Conservation (phyloP, 2,329 filamentous ascomycete species). For the Xylaria hypoxylon region DNA sequence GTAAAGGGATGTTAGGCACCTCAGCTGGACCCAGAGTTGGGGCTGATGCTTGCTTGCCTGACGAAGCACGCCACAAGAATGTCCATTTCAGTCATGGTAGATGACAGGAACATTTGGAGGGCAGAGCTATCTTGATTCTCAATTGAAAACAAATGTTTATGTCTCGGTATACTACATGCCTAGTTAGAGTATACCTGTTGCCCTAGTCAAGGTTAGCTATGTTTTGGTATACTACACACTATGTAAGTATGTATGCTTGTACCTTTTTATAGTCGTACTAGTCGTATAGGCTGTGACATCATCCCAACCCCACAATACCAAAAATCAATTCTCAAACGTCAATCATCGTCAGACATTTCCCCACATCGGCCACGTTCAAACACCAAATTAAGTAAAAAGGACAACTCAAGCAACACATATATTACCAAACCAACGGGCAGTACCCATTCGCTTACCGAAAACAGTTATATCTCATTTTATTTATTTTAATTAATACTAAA, state of each 20-base stretch:
- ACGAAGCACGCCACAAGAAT: no score
- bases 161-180: background rate
- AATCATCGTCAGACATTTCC: conserved; percentile 35
- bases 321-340: conserved; percentile 40
- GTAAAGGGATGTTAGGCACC: no score
- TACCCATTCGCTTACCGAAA: conserved; percentile 24
- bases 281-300: conserved; percentile 43
- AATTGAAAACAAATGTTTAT: background rate
- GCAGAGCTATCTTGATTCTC: no score
- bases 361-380: conserved; percentile 23
- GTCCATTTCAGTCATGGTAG: no score
- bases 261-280: conserved; percentile 1
- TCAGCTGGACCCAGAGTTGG: no score
- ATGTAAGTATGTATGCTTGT: background rate
- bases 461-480: background rate
- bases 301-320: conserved; percentile 41
- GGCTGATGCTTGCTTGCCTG: no score
- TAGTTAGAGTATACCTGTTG: background rate
- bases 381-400: conserved; percentile 4
- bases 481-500: background rate
- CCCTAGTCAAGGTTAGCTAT: background rate
- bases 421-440: background rate
- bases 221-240: background rate
- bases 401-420: conserved; percentile 10
- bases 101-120: no score